These are phyloP conservation scores for Toxoplasma gondii DNA, from an alignment of 169 alveolate genomes.

Conservation along the genomic window DNA sequence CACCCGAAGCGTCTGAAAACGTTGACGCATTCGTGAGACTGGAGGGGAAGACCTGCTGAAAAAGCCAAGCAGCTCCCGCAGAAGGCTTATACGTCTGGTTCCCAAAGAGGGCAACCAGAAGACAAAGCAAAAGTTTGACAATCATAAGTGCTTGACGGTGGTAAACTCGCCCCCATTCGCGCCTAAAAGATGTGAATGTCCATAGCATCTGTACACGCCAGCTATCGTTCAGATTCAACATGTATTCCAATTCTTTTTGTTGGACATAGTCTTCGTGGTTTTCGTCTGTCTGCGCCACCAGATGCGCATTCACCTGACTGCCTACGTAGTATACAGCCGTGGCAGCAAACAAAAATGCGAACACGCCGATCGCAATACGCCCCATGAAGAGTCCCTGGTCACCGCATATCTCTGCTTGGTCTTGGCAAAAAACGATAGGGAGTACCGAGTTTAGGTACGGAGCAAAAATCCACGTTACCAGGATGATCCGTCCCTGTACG, in stretches of 20 bases:
- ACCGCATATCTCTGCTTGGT: conserved; percentile 2
- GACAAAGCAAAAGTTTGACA: conserved; percentile 5
- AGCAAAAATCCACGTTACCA: conserved; percentile 2
- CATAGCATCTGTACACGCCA: conserved; percentile 29
- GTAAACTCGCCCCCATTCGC: conserved; percentile 28
- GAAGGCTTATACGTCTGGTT: not conserved
- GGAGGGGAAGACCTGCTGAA: not conserved
- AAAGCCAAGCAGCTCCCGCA: not conserved
- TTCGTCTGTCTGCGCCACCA: conserved; percentile 25
- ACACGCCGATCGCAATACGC: not conserved
- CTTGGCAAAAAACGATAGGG: conserved; percentile 1
- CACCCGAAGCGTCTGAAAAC: not conserved
- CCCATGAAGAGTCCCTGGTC: not conserved
- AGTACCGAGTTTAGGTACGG: conserved; percentile 9
- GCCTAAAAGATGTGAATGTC: conserved; percentile 20
- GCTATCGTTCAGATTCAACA: conserved; percentile 32
- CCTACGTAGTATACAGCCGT: conserved; percentile 22
- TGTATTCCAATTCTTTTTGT: conserved; percentile 33
- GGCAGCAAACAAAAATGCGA: not conserved
- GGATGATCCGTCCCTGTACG: conserved; percentile 2
- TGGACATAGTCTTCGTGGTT: conserved; percentile 29
- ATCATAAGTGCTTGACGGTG: conserved; percentile 29
- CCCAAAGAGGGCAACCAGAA: conserved; percentile 13
- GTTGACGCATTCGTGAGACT: not conserved
- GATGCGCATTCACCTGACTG: not conserved